Evolutionary conservation across 192 early-diverging fungal species (phyloP).

Genomic region (Kickxella alabastrina): DNA sequence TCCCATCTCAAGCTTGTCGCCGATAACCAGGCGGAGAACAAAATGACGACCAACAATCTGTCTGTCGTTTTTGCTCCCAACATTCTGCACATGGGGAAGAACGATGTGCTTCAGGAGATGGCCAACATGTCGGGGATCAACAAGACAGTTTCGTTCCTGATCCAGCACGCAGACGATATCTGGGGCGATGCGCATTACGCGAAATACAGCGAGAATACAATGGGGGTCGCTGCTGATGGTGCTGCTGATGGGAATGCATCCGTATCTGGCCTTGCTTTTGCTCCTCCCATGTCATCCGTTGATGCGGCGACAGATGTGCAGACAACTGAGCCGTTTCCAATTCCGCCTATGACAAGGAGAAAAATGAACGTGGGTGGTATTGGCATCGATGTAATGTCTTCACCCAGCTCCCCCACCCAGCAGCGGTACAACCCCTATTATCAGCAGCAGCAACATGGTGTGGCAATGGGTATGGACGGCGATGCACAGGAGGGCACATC

Average conservation of each 20-base stretch:
- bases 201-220: neutral
- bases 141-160: conserved; percentile 65
- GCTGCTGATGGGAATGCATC: neutral
- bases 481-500: conserved; percentile 9
- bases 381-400: neutral
- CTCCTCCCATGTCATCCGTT: neutral
- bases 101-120: conserved; percentile 58
- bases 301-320: neutral
- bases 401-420: too few species aligned
- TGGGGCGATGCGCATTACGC: conserved; percentile 28
- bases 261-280: neutral
- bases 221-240: neutral
- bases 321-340: conserved; percentile 9
- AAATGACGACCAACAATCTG: conserved; percentile 90
- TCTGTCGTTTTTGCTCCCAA: conserved; percentile 94
- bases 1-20: conserved; percentile 65
- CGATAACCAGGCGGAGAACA: conserved; percentile 60
- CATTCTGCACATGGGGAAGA: conserved; percentile 61
- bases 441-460: too few species aligned
- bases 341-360: conserved; percentile 13
- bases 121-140: conserved; percentile 73
- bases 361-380: conserved; percentile 11
- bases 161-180: conserved; percentile 54
- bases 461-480: neutral
- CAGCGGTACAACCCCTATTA: too few species aligned